Base-by-base conservation (phyloP, 2,329 filamentous ascomycete species). In the Penicillium glabrum region DNA sequence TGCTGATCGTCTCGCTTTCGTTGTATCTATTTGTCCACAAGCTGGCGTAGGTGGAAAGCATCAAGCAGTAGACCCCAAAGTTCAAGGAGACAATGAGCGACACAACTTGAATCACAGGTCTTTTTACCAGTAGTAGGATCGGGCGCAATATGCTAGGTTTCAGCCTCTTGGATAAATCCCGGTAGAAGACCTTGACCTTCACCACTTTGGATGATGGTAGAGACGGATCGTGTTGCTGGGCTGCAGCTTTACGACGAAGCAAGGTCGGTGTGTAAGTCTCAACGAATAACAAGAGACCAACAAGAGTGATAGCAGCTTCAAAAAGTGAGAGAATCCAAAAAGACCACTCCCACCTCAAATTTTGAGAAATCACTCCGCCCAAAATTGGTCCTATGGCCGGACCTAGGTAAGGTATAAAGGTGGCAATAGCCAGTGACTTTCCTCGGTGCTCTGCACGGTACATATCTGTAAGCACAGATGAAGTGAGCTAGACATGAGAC, bases 321-420 rank as follows among this genome's bases (percentile, higher is more conserved):
- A 77, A 77, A 54, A 89, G 85, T 1, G 84, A 83, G 0, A 84
- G 87, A 0, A 82, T 78, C 72, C 81, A 89, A 72, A 90, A 90
- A 5, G 83, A 82, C 88, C 88, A 90, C 37, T 86, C 80, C 88
- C 88, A 90, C 0, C 80, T 84, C 7, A 80, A 82, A 77, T 81
- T 46, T 64, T 86, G 71, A 0, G 84, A 78, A 26, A 89, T 83
- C 64, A 84, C 88, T 0, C 83, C 86, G 10, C 85, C 86, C 0
- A 80, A 79, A 2, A 89, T 83, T 0, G 86, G 86, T 0, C 86
- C 86, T 14, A 88, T 73, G 0, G 82, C 83, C 1, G 86, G 86
- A 0, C 86, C 86, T 1, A 88, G 78, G 1, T 89, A 74, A 0
- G 86, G 86, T 2, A 79, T 80, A 3, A 87, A 75, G 37, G 75